phyloP scores from a whole-genome alignment of 78 protist species.

The Dictyostelium brefeldianum region DNA sequence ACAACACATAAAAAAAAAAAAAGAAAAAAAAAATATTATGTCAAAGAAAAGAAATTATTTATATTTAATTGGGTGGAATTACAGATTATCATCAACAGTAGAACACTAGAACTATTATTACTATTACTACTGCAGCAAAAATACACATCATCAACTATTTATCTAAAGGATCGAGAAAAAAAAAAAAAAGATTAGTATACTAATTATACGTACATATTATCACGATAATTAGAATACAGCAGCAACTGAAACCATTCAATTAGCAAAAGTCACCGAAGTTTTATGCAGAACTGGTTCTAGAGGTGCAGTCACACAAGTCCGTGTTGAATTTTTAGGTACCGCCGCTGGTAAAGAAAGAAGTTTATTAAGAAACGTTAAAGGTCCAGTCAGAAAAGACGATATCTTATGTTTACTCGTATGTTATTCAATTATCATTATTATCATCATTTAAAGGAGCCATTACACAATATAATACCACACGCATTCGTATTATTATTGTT shows the following conservation, averaged over 20 bases:
- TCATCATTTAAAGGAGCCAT: neutral
- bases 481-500: neutral
- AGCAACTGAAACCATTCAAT: constrained; percentile 79
- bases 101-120: no score
- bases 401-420: constrained; percentile 88
- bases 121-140: no score
- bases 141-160: neutral
- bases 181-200: neutral
- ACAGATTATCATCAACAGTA: no score
- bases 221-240: constrained; percentile 33
- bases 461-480: no score
- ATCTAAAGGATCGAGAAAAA: neutral
- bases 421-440: neutral
- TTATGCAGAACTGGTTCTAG: constrained; percentile 95
- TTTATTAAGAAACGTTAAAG: constrained; percentile 94
- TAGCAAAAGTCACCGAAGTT: constrained; percentile 91
- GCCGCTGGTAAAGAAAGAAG: constrained; percentile 79
- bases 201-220: no score
- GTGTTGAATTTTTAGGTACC: constrained; percentile 90
- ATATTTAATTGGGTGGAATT: no score
- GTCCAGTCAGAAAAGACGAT: constrained; percentile 93
- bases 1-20: neutral
- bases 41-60: no score
- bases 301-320: constrained; percentile 96
- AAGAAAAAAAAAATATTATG: no score